These are phyloP conservation scores for Mallotus japonicus DNA, from an alignment of 441 rosid genomes.

Conservation along the genomic window DNA sequence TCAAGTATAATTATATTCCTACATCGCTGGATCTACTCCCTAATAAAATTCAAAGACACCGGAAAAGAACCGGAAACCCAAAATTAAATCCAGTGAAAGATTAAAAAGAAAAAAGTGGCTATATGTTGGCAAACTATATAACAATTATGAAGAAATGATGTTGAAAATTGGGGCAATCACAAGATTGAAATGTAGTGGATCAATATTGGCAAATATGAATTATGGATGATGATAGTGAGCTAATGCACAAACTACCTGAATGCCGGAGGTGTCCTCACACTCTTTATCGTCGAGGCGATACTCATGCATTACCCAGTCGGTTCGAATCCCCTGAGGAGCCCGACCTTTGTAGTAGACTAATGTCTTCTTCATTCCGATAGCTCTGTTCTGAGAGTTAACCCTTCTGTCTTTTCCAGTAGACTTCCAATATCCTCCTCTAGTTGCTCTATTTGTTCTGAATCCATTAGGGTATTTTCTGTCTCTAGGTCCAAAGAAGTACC, in stretches of 20 bases:
- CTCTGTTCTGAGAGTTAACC: slow-evolving; percentile 57
- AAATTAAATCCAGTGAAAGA: too few species aligned
- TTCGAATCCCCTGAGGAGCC: slow-evolving; percentile 86
- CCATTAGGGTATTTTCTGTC: slow-evolving; percentile 92
- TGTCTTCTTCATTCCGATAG: slow-evolving; percentile 93
- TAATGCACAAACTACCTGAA: slow-evolving; percentile 58
- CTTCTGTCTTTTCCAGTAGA: slow-evolving; percentile 87
- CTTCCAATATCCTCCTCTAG: slow-evolving; percentile 90
- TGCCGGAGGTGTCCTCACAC: slow-evolving; percentile 63
- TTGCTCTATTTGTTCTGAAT: slow-evolving; percentile 84
- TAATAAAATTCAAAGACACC: too few species aligned
- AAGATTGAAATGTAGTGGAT: background rate
- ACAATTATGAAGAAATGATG: too few species aligned
- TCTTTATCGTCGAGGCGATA: slow-evolving; percentile 87
- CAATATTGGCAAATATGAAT: background rate
- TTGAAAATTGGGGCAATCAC: too few species aligned
- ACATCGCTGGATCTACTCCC: too few species aligned
- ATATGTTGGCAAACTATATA: too few species aligned
- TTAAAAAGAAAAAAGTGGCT: too few species aligned
- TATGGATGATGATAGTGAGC: background rate
- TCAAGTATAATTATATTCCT: too few species aligned
- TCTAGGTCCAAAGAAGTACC: slow-evolving; percentile 93
- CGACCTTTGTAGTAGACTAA: slow-evolving; percentile 83
- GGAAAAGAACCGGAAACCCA: too few species aligned
- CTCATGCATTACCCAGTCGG: slow-evolving; percentile 96